Base-by-base conservation (phyloP, 352 stramenopile species). In the Phytophthora meadii region DNA sequence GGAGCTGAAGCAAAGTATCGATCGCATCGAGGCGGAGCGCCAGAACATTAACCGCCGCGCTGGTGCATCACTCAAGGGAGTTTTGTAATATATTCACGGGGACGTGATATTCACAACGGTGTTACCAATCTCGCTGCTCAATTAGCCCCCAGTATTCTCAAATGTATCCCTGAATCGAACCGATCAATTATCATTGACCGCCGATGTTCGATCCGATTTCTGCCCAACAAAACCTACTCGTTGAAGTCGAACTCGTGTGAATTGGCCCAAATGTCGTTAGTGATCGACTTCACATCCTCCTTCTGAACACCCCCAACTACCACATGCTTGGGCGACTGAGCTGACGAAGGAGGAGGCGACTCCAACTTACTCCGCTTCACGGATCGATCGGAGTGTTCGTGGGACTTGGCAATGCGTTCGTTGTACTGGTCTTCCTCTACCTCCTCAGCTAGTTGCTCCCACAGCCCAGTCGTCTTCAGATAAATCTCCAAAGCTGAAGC, bases 241-340 rank as follows among this genome's bases (percentile, higher is more conserved):
- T 89, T 78, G 54, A 93, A 93, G 40, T 90, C 77, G 42, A 91
- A 91, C 56, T 93, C 72, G 73, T 90, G 72, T 56, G 84, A 89
- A 69, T 93, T 93, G 39, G 79, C 78, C 84, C 84, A 93, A 60
- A 93, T 93, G 41, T 91, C 82, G 68, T 90, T 91, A 45, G 84
- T 84, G 27, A 93, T 70, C 28, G 73, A 72, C 27, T 81, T 81
- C n/a, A 89, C 84, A 2, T 88, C 78, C 14, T 79, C 73, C 22
- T 77, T 81, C 15, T 75, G 71, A n/a, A 76, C 65, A 45, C 59
- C 49, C 3, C 41, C 68, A 40, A 53, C 66, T 19, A 63, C 52
- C 42, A 70, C 42, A 64, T 72, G 74, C 59, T 82, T 82, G 15
- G 57, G 65, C 27, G 64, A 65, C 7, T 56, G 56, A 6, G 49